Evolutionary conservation across 1,284 basidiomycete genomes (phyloP).

Genomic region (Puccinia hordei): DNA sequence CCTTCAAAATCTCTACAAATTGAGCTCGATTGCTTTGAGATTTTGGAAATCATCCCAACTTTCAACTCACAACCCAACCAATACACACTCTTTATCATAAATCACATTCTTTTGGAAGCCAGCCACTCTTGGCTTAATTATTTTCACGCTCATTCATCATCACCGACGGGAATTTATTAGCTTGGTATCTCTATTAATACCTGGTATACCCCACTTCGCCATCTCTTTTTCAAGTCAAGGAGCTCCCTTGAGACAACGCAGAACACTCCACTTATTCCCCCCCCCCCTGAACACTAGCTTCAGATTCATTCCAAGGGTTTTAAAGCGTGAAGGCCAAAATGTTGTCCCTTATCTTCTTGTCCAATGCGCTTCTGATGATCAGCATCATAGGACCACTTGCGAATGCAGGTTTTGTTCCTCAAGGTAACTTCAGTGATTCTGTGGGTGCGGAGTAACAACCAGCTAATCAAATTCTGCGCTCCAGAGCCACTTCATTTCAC

Average conservation of each 20-base stretch:
- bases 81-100: neutral
- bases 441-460: neutral
- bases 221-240: neutral
- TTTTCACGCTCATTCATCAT: constrained; percentile 3
- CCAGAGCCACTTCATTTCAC: constrained; percentile 19
- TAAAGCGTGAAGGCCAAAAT: neutral
- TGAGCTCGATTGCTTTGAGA: neutral
- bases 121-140: constrained; percentile 21
- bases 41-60: neutral
- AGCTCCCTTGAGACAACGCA: neutral
- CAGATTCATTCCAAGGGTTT: constrained; percentile 7
- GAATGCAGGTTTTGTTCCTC: constrained; percentile 9
- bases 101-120: neutral
- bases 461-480: neutral
- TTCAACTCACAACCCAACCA: neutral
- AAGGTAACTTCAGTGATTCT: neutral
- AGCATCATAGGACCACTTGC: constrained; percentile 18
- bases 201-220: constrained; percentile 6
- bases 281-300: neutral
- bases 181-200: neutral
- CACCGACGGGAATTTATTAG: neutral
- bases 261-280: neutral
- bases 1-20: neutral
- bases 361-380: constrained; percentile 3
- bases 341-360: neutral